Conservation (phyloP, 768 basidiomycete species). For the Pleurotus giganteus region DNA sequence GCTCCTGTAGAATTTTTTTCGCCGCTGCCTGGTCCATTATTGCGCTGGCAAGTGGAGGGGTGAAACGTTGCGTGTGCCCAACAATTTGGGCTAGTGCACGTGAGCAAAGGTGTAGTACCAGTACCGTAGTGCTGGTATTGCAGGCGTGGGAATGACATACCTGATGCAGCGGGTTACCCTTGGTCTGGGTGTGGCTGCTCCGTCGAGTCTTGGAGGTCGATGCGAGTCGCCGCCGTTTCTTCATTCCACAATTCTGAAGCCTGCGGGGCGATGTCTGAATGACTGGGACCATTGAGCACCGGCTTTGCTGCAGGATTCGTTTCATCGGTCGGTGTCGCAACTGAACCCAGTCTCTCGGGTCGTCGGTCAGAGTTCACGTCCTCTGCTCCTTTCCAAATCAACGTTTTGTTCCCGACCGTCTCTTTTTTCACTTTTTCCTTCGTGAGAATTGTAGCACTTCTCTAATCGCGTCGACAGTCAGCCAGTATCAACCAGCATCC, state of each 20-base stretch:
- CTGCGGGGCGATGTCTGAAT: background rate
- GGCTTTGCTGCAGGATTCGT: slow-evolving; percentile 19
- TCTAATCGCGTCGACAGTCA: background rate
- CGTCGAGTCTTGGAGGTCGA: background rate
- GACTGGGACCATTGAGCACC: slow-evolving; percentile 9
- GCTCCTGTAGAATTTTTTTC: slow-evolving; percentile 70
- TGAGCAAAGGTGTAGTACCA: slow-evolving; percentile 3
- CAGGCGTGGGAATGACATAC: slow-evolving; percentile 2
- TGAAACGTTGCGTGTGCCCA: background rate
- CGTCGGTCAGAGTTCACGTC: slow-evolving; percentile 23
- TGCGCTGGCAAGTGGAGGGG: slow-evolving; percentile 10
- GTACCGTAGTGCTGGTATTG: background rate
- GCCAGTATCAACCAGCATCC: slow-evolving; percentile 8
- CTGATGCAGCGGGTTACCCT: background rate
- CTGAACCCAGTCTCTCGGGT: slow-evolving; percentile 42
- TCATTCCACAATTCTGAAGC: background rate
- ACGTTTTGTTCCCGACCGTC: slow-evolving; percentile 5
- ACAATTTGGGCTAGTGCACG: background rate
- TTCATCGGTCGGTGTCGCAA: slow-evolving; percentile 23
- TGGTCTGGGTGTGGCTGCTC: background rate
- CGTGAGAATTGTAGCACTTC: slow-evolving; percentile 1
- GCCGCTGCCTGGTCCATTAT: slow-evolving; percentile 64
- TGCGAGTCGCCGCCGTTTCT: background rate
- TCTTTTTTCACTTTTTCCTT: background rate
- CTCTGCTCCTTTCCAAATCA: slow-evolving; percentile 10